phyloP scores from a whole-genome alignment of 2,329 filamentous ascomycete genomes.

The Ophiostoma fasciatum region DNA sequence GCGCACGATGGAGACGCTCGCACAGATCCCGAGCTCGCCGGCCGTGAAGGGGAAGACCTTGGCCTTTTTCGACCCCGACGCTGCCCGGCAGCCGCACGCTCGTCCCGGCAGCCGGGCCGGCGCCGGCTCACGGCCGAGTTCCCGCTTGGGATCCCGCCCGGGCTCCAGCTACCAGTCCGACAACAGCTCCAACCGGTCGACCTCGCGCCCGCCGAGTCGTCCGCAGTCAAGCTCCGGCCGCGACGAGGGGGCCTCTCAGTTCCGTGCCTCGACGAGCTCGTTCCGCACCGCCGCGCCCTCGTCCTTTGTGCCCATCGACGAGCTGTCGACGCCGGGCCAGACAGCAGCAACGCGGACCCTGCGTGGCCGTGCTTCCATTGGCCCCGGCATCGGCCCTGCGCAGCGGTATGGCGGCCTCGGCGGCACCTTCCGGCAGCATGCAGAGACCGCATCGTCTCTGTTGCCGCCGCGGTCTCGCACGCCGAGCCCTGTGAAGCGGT shows the following conservation, averaged over 20 bases:
- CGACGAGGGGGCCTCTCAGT: slow-evolving; percentile 25
- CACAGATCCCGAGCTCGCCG: slow-evolving; percentile 65
- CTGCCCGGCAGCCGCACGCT: slow-evolving; percentile 26
- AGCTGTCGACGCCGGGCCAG: slow-evolving; percentile 26
- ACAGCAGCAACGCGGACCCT: slow-evolving; percentile 20
- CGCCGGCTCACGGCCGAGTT: slow-evolving; percentile 3
- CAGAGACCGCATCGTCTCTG: slow-evolving; percentile 1
- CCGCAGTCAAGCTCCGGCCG: slow-evolving; percentile 39
- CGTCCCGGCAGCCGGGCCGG: slow-evolving; percentile 3
- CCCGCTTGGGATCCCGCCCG: slow-evolving; percentile 26
- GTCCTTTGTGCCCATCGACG: slow-evolving; percentile 19
- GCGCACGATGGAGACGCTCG: slow-evolving; percentile 71
- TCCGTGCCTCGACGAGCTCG: too few species aligned
- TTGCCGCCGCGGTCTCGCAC: slow-evolving; percentile 18
- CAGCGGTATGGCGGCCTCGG: slow-evolving; percentile 3
- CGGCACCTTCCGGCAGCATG: slow-evolving; percentile 4
- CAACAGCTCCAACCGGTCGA: slow-evolving; percentile 33
- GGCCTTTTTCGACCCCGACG: slow-evolving; percentile 54
- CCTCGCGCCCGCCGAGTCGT: slow-evolving; percentile 35
- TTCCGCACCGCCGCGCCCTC: slow-evolving; percentile 29
- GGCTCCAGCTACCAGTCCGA: slow-evolving; percentile 48
- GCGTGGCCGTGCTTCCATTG: slow-evolving; percentile 10
- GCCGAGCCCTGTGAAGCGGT: slow-evolving; percentile 25
- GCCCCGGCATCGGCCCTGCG: neutral
- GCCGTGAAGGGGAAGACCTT: slow-evolving; percentile 50